These are phyloP conservation scores for Kwoniella dendrophila DNA, from an alignment of 768 basidiomycete genomes.

Conservation along the genomic window DNA sequence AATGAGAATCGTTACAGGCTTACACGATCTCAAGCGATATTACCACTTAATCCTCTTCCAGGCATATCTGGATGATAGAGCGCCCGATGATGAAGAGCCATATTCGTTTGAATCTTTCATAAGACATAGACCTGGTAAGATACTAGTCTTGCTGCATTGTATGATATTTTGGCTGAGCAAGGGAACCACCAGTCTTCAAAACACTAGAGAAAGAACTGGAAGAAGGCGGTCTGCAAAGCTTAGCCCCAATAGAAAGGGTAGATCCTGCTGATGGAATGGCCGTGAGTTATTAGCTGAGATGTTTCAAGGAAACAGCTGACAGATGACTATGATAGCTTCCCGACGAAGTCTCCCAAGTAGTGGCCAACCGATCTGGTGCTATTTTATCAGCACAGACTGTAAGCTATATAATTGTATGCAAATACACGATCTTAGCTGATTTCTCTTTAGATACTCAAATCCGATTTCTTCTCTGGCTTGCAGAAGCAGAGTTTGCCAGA, in stretches of 20 bases:
- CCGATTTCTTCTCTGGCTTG: conserved; percentile 59
- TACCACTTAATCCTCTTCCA: conserved; percentile 86
- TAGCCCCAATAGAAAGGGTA: conserved; percentile 75
- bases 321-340: conserved; percentile 59
- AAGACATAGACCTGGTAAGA: conserved; percentile 75
- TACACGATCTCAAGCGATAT: conserved; percentile 80
- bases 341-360: conserved; percentile 86
- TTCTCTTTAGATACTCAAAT: conserved; percentile 80
- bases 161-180: background rate
- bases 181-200: conserved; percentile 75
- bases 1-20: conserved; percentile 59
- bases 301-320: conserved; percentile 1
- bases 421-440: conserved; percentile 60
- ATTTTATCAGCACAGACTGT: conserved; percentile 65
- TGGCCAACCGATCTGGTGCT: conserved; percentile 77
- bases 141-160: background rate
- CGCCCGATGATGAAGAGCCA: conserved; percentile 64
- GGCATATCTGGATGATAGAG: conserved; percentile 78
- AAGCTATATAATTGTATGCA: background rate
- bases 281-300: conserved; percentile 24
- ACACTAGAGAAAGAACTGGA: conserved; percentile 91
- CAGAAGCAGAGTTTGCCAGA: conserved; percentile 97
- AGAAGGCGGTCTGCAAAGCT: conserved; percentile 71
- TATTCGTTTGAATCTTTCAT: conserved; percentile 77
- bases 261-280: conserved; percentile 50